Base-by-base conservation (phyloP, 441 rosid species). In the Syzygium malaccense region DNA sequence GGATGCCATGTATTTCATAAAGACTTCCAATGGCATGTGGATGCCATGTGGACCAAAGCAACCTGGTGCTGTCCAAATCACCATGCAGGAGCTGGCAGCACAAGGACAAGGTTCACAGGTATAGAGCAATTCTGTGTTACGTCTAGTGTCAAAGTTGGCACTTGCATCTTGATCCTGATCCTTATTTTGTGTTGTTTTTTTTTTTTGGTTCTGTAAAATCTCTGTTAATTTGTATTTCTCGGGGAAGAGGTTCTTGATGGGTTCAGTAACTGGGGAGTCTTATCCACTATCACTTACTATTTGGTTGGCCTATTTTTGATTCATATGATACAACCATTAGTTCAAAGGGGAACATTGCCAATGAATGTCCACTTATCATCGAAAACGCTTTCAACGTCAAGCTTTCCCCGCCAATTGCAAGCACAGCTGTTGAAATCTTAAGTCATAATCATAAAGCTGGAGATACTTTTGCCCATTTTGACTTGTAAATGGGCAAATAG, bases 41-140 rank as follows among this genome's bases (percentile, higher is more conserved):
- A 92, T 97, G 88, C 99, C 99, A 32, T 98, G 99, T 93, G 99
- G 99, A 87, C 98, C 99, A 83, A 98, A 94, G 92, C 99, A 96
- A 90, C 95, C 90, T 23, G 98, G 96, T 88, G 97, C 99, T 85
- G 94, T 96, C 89, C 99, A 98, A 92, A 94, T 94, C 75, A 88
- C 96, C 26, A 97, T 97, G 98, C 98, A 96, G 94, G 99, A 98
- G 62, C 93, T 98, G 88, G 99, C 99, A 87, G 88, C 95, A 7
- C 89, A 95, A 91, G 99, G 99, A 83, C 95, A 94, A 83, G 99
- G 95, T 20, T 93, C 91, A 60, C 90, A 95, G 99, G 99, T 98
- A 93, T 71, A 45, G 25, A 30, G 33, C 45, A 78, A 66, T 85
- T 60, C 49, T 23, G 18, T 41, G 83, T 23, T 75, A 41, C n/a